Percentiles rank a stretch among this genome's conserved stretches.
phyloP scores from a whole-genome alignment of 176 grass and related monocot genomes.

The Oryza glumipatula region DNA sequence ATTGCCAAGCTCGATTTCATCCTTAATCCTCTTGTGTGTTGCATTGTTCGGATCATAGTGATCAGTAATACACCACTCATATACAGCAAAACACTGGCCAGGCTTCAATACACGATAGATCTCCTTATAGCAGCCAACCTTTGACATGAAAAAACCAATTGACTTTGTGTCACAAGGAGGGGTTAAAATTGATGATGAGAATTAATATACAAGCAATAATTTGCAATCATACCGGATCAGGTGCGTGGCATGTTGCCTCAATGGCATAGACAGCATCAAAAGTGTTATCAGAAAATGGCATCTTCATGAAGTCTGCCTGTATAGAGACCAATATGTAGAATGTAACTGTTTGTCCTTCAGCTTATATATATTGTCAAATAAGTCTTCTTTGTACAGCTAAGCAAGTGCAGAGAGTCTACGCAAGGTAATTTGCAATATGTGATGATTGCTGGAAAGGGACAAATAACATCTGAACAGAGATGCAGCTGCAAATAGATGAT shows the following conservation, averaged over 20 bases:
- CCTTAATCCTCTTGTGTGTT: constrained; percentile 81
- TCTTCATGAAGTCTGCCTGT: constrained; percentile 92
- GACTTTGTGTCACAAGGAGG: not conserved
- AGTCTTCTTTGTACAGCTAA: not conserved
- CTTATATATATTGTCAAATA: not conserved
- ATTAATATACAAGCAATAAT: not conserved
- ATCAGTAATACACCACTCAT: constrained; percentile 95
- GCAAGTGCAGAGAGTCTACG: not conserved
- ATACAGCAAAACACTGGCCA: constrained; percentile 90
- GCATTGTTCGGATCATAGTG: constrained; percentile 82
- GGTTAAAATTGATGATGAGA: constrained; percentile 19
- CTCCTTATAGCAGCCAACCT: constrained; percentile 98
- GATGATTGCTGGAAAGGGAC: not conserved
- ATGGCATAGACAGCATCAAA: constrained; percentile 73
- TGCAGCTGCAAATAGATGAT: constrained; percentile 16
- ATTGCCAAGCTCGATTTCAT: constrained; percentile 90
- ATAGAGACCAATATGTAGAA: constrained; percentile 38
- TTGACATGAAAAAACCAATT: constrained; percentile 33
- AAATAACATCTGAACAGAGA: constrained; percentile 5
- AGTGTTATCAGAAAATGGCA: constrained; percentile 67
- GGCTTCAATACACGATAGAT: constrained; percentile 90
- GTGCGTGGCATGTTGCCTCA: constrained; percentile 81
- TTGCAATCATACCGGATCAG: constrained; percentile 55
- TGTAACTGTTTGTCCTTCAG: constrained; percentile 15
- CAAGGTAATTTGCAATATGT: not conserved